Evolutionary conservation across 768 basidiomycete genomes (phyloP), one percentile per base, ranked within the genome.

Genomic region (Gloeophyllum trabeum): DNA sequence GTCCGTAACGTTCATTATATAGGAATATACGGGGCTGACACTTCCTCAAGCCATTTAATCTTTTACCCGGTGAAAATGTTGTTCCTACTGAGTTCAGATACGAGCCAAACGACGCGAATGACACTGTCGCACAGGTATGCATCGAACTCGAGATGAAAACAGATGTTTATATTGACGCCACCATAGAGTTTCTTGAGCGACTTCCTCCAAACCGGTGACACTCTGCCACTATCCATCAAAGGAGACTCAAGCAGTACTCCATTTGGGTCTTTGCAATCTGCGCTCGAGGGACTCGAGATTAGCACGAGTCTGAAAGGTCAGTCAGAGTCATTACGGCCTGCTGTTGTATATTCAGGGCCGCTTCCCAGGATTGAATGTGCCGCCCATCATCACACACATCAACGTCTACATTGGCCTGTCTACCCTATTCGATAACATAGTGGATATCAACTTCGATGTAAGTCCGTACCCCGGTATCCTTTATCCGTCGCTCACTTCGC

Each of bases 51-150:
- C 50, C 64, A 13, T 76, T 82, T 46, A 50, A 75, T 46, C 62
- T 84, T 34, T 57, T 66, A 16, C 80, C 81, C 3, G 81, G 80
- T 35, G 52, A 62, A 35, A 80, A 83, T 47, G 52, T 49, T 1
- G 51, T 76, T 19, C 40, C 63, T 0, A 64, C 78, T 2, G 78
- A 82, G 51, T 84, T 86, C 64, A 79, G 70, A 45, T 86, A 86
- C 49, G 61, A 68, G 48, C 81, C 82, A 1, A 65, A 66, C 6
- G 56, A 82, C 55, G 69, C 76, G 6, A 81, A 82, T 48, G 72
- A 84, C 51, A 81, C 81, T 3, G 58, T 64, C 19, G 81, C 82
- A 3, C 74, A 75, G 54, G 69, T 67, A 21, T 16, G 38, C 30
- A 2, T 6, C 26, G 2, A 16, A 16, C 6, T 21, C 21, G 30